Conservation (phyloP, 2,329 filamentous ascomycete species). For the Aureobasidium sp. region DNA sequence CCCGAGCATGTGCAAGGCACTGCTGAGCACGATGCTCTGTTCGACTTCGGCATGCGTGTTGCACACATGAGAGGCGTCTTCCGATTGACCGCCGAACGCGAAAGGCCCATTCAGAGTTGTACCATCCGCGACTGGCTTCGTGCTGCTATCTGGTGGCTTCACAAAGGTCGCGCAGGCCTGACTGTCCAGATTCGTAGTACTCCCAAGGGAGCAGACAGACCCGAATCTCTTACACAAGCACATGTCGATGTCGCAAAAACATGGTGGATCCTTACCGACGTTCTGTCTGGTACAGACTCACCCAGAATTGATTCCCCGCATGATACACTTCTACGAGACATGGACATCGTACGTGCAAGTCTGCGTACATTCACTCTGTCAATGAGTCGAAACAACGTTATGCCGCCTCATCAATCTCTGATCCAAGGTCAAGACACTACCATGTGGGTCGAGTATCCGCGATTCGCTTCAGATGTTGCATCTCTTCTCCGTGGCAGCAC, state of each 20-base stretch:
- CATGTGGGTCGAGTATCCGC: conserved; percentile 73
- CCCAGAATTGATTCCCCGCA: conserved; percentile 5
- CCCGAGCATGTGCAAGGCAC: conserved; percentile 28
- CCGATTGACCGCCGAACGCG: conserved; percentile 64
- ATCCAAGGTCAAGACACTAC: conserved; percentile 70
- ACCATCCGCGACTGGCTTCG: conserved; percentile 53
- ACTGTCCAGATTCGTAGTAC: conserved; percentile 62
- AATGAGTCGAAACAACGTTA: conserved; percentile 74
- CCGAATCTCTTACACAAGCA: conserved; percentile 56
- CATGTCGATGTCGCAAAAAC: conserved; percentile 80
- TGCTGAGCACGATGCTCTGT: conserved; percentile 52
- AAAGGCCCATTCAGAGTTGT: conserved; percentile 56
- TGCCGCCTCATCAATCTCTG: conserved; percentile 57
- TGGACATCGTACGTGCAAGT: conserved; percentile 14
- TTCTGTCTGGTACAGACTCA: conserved; percentile 20
- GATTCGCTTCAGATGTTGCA: conserved; percentile 61
- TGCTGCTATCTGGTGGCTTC: conserved; percentile 80
- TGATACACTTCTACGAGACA: conserved; percentile 6
- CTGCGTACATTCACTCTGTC: conserved; percentile 68
- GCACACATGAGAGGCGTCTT: conserved; percentile 70
- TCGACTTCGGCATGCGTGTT: conserved; percentile 61
- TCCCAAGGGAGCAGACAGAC: conserved; percentile 44
- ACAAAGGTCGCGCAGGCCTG: conserved; percentile 67
- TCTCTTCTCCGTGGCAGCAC: conserved; percentile 57
- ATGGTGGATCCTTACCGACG: conserved; percentile 61